phyloP scores from a whole-genome alignment of 139 green algal genomes.

The Deuterostichococcus epilithicus region DNA sequence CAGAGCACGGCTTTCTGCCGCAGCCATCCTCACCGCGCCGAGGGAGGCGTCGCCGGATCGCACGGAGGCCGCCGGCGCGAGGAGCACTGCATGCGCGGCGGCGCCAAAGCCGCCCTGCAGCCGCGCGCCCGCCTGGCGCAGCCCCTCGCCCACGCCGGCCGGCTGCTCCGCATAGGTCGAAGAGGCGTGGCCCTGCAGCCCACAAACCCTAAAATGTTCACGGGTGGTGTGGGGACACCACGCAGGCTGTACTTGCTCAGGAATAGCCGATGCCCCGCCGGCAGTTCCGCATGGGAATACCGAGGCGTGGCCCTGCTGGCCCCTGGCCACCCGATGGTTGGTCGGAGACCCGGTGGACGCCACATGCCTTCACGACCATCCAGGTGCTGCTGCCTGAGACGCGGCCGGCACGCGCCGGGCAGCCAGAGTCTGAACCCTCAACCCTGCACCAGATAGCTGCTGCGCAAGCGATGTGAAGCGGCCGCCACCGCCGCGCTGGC shows the following conservation, averaged over 20 bases:
- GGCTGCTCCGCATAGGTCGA: background rate
- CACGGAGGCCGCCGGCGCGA: background rate
- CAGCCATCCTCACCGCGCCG: background rate
- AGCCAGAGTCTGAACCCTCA: no score
- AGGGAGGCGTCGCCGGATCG: background rate
- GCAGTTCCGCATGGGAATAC: no score
- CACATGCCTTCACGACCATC: background rate
- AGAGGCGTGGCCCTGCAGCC: background rate
- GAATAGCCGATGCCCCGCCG: no score
- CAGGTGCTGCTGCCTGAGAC: background rate
- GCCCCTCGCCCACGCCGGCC: conserved; percentile 25
- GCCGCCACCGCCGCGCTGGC: background rate
- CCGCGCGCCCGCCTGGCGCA: conserved; percentile 20
- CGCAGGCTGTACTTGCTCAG: no score
- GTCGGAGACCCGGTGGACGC: background rate
- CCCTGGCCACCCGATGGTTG: background rate
- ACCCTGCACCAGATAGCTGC: background rate
- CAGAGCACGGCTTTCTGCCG: background rate
- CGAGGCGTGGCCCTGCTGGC: no score
- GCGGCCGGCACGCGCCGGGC: background rate
- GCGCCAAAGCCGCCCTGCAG: conserved; percentile 18
- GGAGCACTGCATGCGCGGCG: conserved; percentile 10
- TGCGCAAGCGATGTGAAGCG: background rate
- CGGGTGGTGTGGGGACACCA: no score
- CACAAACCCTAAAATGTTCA: background rate